Evolutionary conservation across 192 early-diverging fungal genomes (phyloP).

Genomic region (Backusella psychrophila): DNA sequence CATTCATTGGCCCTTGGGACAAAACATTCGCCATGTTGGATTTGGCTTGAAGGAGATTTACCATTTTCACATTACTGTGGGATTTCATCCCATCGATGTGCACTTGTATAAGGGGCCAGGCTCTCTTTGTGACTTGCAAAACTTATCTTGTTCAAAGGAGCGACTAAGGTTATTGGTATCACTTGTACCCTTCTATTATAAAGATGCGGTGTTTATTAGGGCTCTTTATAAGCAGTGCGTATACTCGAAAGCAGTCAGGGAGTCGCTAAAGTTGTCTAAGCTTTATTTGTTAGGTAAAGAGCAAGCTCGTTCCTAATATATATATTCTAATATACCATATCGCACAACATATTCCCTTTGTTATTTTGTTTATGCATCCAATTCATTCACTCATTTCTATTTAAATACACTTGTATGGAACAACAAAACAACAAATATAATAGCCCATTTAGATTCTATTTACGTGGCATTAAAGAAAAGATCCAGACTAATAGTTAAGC

Average conservation of each 20-base stretch:
- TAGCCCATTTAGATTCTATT: background rate
- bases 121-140: background rate
- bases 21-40: background rate
- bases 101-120: constrained; percentile 26
- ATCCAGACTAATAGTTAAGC: background rate
- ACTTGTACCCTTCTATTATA: background rate
- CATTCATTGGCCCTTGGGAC: constrained; percentile 29
- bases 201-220: background rate
- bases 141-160: background rate
- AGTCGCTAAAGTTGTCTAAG: background rate
- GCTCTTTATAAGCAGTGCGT: background rate
- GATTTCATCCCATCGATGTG: constrained; percentile 24
- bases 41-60: constrained; percentile 5
- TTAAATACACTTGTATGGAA: background rate
- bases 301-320: background rate
- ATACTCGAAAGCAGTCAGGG: background rate
- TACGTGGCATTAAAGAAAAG: background rate
- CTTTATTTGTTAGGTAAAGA: constrained; percentile 3
- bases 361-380: background rate
- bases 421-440: background rate
- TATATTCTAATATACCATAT: background rate
- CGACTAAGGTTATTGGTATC: background rate
- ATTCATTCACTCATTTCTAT: no score
- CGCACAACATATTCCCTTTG: background rate
- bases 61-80: constrained; percentile 27